phyloP scores from a whole-genome alignment of 306 rosid species.

The Ziziphus jujuba region DNA sequence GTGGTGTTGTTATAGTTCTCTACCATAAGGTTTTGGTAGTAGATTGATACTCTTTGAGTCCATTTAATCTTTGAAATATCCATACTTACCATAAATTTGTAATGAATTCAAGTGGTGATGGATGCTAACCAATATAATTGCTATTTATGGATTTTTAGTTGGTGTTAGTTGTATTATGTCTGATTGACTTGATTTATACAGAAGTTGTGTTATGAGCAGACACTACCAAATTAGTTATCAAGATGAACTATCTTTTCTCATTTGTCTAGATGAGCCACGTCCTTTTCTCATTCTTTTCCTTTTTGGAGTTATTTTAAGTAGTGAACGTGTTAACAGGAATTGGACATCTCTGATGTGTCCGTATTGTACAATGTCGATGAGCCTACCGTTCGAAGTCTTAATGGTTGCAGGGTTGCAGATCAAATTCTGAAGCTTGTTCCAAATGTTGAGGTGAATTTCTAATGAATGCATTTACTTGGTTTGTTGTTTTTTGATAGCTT shows the following conservation, averaged over 20 bases:
- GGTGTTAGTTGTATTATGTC: no score
- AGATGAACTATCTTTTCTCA: neutral
- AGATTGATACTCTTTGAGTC: no score
- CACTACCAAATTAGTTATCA: neutral
- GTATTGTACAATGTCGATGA: constrained; percentile 69
- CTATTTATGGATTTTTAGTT: no score
- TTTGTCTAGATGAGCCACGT: no score
- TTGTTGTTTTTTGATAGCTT: no score
- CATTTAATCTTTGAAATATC: no score
- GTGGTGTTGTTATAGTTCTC: neutral
- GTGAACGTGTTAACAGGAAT: constrained; percentile 48
- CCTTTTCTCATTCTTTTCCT: neutral
- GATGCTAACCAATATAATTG: no score
- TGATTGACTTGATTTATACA: no score
- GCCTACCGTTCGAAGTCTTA: constrained; percentile 91
- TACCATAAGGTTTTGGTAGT: no score
- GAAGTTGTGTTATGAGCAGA: no score
- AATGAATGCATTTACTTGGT: constrained; percentile 3
- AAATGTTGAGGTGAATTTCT: constrained; percentile 65
- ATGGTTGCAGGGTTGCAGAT: constrained; percentile 95
- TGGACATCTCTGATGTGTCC: constrained; percentile 74
- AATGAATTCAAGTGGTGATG: no score
- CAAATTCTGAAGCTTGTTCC: constrained; percentile 93
- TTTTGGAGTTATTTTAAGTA: constrained; percentile 10
- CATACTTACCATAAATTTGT: no score